Conservation (phyloP, 2,329 filamentous ascomycete species). For the Scedosporium apiospermum region DNA sequence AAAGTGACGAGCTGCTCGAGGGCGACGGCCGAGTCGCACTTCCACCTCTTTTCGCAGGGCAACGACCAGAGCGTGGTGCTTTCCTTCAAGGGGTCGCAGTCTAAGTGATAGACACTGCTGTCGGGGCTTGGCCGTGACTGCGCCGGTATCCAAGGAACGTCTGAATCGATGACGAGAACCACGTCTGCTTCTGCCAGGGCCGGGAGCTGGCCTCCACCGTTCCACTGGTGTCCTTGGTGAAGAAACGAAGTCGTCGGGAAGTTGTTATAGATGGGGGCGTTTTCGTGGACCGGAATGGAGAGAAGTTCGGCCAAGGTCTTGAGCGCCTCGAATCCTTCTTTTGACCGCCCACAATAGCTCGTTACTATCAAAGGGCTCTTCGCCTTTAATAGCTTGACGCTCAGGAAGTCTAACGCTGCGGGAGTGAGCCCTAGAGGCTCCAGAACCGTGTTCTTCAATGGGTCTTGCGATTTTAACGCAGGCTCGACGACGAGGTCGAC, state of each 20-base stretch:
- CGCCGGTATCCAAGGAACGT: constrained; percentile 60
- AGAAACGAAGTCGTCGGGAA: constrained; percentile 14
- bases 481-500: constrained; percentile 2
- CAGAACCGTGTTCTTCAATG: constrained; percentile 5
- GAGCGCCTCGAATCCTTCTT: constrained; percentile 9
- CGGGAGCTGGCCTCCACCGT: constrained; percentile 11
- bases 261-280: constrained; percentile 35
- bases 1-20: constrained; percentile 16
- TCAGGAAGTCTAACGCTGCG: constrained; percentile 6
- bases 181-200: constrained; percentile 51
- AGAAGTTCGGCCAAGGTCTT: constrained; percentile 11
- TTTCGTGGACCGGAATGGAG: constrained; percentile 34
- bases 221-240: constrained; percentile 13
- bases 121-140: constrained; percentile 46
- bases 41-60: constrained; percentile 36
- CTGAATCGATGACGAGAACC: constrained; percentile 56
- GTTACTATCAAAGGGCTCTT: constrained; percentile 11
- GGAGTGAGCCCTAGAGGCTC: constrained; percentile 8
- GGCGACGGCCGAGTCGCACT: constrained; percentile 34
- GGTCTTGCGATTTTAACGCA: constrained; percentile 7
- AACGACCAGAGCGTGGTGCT: constrained; percentile 47
- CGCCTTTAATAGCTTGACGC: constrained; percentile 2
- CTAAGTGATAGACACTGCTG: constrained; percentile 53
- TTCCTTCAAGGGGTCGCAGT: constrained; percentile 55
- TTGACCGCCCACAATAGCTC: constrained; percentile 10